Evolutionary conservation across 2,329 filamentous ascomycete species (phyloP), one percentile per base, ranked within the genome.

Genomic region (Colletotrichum theobromicola): DNA sequence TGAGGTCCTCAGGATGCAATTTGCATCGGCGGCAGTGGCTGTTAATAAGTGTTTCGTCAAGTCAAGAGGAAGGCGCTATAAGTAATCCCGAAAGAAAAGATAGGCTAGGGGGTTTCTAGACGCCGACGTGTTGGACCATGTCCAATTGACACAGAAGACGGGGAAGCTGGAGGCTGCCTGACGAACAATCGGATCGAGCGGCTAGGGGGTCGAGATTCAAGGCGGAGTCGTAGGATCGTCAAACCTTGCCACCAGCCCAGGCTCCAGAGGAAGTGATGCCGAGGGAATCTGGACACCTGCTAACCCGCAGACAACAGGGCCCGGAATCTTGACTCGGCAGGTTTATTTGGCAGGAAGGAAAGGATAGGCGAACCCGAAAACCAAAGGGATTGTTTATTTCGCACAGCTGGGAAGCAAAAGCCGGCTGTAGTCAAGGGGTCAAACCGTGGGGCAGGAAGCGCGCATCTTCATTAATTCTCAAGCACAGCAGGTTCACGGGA

Each of bases 111-210:
- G 30, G 30, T 53, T 42, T 72, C 67, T 66, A 62, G 71, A 66
- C 71, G 67, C 67, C 61, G 67, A 74, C 8, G 32, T 42, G 37
- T 70, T 70, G 4, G 71, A 70, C 61, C 71, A 61, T 74, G n/a
- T 57, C 10, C 28, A 70, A 58, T 66, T 34, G 61, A 66, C 37
- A 71, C 67, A 61, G 60, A 66, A 46, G 21, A 70, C 32, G 61
- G 61, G 37, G 67, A 50, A 53, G n/a, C n/a, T n/a, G n/a, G n/a
- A n/a, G 28, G 61, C 35, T 53, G 70, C 55, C 70, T 55, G 42
- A 63, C 65, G 26, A 57, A 46, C 42, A 69, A 58, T 21, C 57
- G 57, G 46, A 13, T 42, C 30, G 21, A 53, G 26, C 13, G 24
- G 32, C 7, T 8, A n/a, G 64, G 60, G 60, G 26, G 42, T 42